phyloP scores from a whole-genome alignment of 1,284 basidiomycete species.

The Fomitopsis pinicola region DNA sequence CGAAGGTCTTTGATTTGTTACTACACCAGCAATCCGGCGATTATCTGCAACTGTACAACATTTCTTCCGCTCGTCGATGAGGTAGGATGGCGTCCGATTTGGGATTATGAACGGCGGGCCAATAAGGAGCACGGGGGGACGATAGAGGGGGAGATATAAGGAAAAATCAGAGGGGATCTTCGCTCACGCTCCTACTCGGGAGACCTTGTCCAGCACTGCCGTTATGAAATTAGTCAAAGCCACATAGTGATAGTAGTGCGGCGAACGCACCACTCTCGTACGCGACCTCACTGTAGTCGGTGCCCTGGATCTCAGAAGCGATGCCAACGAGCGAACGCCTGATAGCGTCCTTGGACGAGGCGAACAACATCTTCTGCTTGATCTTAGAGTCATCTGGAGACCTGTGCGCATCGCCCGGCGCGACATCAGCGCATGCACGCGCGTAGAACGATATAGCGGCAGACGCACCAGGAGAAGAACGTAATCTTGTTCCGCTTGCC shows the following conservation, averaged over 20 bases:
- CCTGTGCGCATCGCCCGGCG: conserved; percentile 44
- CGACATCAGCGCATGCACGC: neutral
- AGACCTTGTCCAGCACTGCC: conserved; percentile 28
- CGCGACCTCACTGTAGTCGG: conserved; percentile 76
- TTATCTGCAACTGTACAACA: conserved; percentile 19
- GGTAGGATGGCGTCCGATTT: conserved; percentile 10
- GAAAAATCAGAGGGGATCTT: neutral
- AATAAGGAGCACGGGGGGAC: conserved; percentile 7
- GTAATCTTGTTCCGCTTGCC: conserved; percentile 89
- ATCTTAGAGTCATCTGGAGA: conserved; percentile 85
- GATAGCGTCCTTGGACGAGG: conserved; percentile 89
- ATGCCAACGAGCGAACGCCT: conserved; percentile 72
- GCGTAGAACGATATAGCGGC: neutral
- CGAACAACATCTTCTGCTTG: conserved; percentile 94
- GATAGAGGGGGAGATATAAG: neutral
- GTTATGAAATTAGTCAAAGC: neutral
- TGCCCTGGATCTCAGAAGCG: conserved; percentile 83
- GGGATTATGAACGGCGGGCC: conserved; percentile 6
- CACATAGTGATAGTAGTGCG: neutral
- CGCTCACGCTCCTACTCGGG: conserved; percentile 18
- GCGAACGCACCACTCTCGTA: conserved; percentile 69
- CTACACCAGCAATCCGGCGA: conserved; percentile 8
- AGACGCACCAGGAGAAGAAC: conserved; percentile 78
- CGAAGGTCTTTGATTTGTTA: conserved; percentile 2
- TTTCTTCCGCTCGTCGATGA: conserved; percentile 15